Conservation (phyloP, 148 eudicot genomes). For the Fallopia convolvulus region DNA sequence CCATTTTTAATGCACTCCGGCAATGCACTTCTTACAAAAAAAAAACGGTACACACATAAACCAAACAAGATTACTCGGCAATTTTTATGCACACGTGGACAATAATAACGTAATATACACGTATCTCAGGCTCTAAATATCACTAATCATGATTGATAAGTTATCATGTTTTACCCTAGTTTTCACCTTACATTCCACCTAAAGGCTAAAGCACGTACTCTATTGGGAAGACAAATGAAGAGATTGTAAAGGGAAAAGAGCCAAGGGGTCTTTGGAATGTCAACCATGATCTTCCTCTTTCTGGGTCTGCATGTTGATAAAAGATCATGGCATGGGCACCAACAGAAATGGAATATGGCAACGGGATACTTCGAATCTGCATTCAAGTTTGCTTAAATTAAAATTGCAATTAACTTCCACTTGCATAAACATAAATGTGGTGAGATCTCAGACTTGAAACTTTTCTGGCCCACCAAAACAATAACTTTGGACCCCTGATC, state of each 20-base stretch:
- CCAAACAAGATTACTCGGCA: too few species aligned
- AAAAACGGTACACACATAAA: too few species aligned
- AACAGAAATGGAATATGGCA: neutral
- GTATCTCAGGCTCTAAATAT: too few species aligned
- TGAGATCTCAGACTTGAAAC: neutral
- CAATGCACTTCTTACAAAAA: too few species aligned
- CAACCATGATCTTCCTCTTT: neutral
- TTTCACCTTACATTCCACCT: neutral
- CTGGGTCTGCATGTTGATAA: neutral
- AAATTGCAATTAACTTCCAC: too few species aligned
- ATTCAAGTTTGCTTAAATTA: neutral
- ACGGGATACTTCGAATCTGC: neutral
- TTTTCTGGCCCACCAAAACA: neutral
- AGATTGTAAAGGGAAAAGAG: neutral
- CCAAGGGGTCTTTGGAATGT: neutral
- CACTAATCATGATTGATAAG: too few species aligned
- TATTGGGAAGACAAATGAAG: neutral
- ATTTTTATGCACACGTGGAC: too few species aligned
- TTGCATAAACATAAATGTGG: neutral
- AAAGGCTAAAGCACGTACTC: neutral
- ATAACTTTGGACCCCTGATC: neutral
- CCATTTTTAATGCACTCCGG: too few species aligned
- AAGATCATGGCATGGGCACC: neutral
- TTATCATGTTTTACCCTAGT: too few species aligned
- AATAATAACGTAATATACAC: too few species aligned